phyloP scores from a whole-genome alignment of 768 basidiomycete species.

The Hericium coralloides region DNA sequence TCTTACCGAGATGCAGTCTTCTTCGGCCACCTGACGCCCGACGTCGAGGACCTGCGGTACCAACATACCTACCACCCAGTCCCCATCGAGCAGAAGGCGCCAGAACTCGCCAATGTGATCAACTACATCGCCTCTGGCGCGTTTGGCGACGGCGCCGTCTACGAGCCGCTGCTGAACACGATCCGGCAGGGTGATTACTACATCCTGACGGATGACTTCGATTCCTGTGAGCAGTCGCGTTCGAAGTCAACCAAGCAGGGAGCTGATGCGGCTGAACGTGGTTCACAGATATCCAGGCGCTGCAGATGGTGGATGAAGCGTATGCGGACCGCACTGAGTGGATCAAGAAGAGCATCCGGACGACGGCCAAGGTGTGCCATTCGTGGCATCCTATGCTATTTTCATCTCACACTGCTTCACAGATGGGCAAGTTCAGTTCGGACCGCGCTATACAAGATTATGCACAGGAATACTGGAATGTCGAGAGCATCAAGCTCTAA shows the following conservation, averaged over 20 bases:
- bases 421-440: conserved; percentile 97
- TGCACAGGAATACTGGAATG: conserved; percentile 82
- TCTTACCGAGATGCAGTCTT: conserved; percentile 45
- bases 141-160: conserved; percentile 76
- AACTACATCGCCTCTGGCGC: conserved; percentile 65
- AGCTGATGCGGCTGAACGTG: background rate
- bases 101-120: conserved; percentile 71
- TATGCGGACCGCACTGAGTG: conserved; percentile 80
- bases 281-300: conserved; percentile 63
- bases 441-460: conserved; percentile 91
- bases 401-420: background rate
- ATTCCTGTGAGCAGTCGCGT: conserved; percentile 54
- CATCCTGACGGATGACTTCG: conserved; percentile 87
- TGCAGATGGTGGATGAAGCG: conserved; percentile 81
- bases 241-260: background rate
- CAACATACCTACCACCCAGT: conserved; percentile 79
- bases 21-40: conserved; percentile 83
- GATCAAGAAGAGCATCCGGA: conserved; percentile 86
- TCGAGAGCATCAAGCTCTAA: conserved; percentile 36
- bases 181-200: conserved; percentile 72
- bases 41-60: conserved; percentile 79
- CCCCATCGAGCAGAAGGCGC: conserved; percentile 76
- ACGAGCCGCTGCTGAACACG: conserved; percentile 81
- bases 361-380: conserved; percentile 55
- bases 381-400: background rate